Conservation (phyloP, 805 yeast species). For the Maudiozyma saulgeensis region DNA sequence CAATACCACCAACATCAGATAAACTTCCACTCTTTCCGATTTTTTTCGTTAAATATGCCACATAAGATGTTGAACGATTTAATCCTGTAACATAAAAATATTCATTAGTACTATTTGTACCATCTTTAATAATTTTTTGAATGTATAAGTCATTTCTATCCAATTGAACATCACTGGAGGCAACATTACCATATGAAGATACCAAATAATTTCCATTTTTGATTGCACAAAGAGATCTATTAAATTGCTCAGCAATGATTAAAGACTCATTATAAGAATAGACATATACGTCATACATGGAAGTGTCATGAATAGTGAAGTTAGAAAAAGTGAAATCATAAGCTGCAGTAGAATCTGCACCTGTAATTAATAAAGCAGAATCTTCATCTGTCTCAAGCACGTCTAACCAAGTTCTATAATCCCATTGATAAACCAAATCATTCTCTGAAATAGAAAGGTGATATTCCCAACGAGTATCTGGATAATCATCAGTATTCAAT, state of each 20-base stretch:
- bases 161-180: constrained; percentile 8
- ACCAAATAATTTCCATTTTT: constrained; percentile 38
- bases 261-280: constrained; percentile 35
- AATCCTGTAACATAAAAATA: constrained; percentile 56
- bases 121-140: constrained; percentile 31
- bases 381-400: constrained; percentile 63
- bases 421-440: constrained; percentile 64
- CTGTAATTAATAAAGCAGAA: constrained; percentile 58
- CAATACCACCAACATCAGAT: constrained; percentile 48
- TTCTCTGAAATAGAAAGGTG: constrained; percentile 57
- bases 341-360: constrained; percentile 33
- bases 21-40: constrained; percentile 21
- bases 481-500: constrained; percentile 2
- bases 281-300: constrained; percentile 35
- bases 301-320: constrained; percentile 17
- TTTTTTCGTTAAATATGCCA: constrained; percentile 53
- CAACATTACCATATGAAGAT: constrained; percentile 15
- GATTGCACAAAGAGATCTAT: constrained; percentile 65
- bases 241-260: constrained; percentile 31
- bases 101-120: constrained; percentile 44
- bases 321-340: constrained; percentile 6
- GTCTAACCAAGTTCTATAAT: constrained; percentile 42
- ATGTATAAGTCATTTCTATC: constrained; percentile 12
- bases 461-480: constrained; percentile 42
- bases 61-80: constrained; percentile 50